phyloP scores from a whole-genome alignment of 805 yeast genomes.

The Limtongozyma cylindracea region DNA sequence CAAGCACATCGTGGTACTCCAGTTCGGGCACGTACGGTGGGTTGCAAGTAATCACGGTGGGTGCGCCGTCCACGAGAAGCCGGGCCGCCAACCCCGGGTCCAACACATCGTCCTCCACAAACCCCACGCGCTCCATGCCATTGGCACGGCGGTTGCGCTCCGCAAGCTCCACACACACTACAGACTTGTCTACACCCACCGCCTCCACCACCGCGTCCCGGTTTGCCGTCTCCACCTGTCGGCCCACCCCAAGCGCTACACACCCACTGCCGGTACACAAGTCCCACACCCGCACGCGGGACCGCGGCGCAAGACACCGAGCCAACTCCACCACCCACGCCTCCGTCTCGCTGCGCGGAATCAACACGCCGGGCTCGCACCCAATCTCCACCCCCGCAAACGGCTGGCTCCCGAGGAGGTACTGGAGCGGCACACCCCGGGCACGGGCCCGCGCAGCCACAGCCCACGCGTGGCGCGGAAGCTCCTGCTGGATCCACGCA shows the following conservation, averaged over 20 bases:
- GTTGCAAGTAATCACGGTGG: constrained; percentile 49
- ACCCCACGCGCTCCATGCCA: too few relatives aligned
- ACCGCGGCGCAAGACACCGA: constrained; percentile 51
- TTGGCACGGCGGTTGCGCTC: constrained; percentile 9
- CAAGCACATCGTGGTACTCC: constrained; percentile 20
- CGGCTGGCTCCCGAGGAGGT: constrained; percentile 69
- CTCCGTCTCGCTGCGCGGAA: constrained; percentile 92
- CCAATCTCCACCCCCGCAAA: constrained; percentile 42
- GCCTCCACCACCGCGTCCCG: constrained; percentile 35
- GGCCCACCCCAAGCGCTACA: constrained; percentile 27
- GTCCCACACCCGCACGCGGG: constrained; percentile 1
- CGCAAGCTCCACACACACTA: constrained; percentile 24
- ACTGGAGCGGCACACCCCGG: constrained; percentile 48
- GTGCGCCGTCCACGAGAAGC: constrained; percentile 1
- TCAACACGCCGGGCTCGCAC: constrained; percentile 44
- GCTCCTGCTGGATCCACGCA: constrained; percentile 44
- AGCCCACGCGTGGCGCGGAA: constrained; percentile 19
- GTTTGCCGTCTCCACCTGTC: constrained; percentile 9
- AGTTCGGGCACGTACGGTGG: constrained; percentile 62
- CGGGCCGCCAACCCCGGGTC: constrained; percentile 1
- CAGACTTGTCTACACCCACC: too few relatives aligned
- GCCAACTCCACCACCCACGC: constrained; percentile 45
- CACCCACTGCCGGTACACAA: constrained; percentile 29
- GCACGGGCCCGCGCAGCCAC: constrained; percentile 29
- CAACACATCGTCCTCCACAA: constrained; percentile 2